Conservation (phyloP, 176 grass and related monocot genomes). For the Puya raimondii region DNA sequence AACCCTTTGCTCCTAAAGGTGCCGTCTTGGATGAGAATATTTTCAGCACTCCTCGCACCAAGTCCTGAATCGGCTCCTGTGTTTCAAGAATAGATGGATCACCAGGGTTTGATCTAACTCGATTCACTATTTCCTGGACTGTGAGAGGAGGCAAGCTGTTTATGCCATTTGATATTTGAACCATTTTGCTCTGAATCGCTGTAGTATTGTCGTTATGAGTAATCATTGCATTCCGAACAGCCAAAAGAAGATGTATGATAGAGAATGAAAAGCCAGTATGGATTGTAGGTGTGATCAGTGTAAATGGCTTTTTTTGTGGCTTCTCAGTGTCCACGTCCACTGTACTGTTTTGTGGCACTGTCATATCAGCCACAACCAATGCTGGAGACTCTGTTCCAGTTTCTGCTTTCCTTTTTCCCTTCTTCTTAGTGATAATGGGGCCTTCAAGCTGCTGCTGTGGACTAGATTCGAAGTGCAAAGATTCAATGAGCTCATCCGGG, state of each 20-base stretch:
- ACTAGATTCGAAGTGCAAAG: constrained; percentile 28
- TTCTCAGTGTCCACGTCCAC: constrained; percentile 63
- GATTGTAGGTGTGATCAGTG: constrained; percentile 83
- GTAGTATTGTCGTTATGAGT: constrained; percentile 31
- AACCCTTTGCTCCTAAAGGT: constrained; percentile 90
- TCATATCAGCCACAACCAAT: constrained; percentile 32
- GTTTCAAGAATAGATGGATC: constrained; percentile 98
- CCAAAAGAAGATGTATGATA: constrained; percentile 85
- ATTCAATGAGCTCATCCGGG: constrained; percentile 34
- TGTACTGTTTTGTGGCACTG: constrained; percentile 30
- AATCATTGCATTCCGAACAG: constrained; percentile 85
- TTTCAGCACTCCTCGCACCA: constrained; percentile 84
- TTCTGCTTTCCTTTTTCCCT: constrained; percentile 76
- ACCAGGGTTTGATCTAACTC: constrained; percentile 71
- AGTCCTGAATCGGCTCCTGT: constrained; percentile 93
- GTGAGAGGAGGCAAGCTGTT: constrained; percentile 45
- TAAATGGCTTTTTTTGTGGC: constrained; percentile 65
- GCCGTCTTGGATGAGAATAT: constrained; percentile 94
- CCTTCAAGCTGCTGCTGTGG: constrained; percentile 32
- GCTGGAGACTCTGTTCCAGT: constrained; percentile 19
- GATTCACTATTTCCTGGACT: constrained; percentile 77
- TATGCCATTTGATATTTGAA: constrained; percentile 30
- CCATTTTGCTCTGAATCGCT: constrained; percentile 23
- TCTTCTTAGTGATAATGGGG: constrained; percentile 57
- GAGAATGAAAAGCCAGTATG: constrained; percentile 95